These are phyloP conservation scores for Suillus occidentalis DNA, from an alignment of 768 basidiomycete genomes.

Conservation along the genomic window DNA sequence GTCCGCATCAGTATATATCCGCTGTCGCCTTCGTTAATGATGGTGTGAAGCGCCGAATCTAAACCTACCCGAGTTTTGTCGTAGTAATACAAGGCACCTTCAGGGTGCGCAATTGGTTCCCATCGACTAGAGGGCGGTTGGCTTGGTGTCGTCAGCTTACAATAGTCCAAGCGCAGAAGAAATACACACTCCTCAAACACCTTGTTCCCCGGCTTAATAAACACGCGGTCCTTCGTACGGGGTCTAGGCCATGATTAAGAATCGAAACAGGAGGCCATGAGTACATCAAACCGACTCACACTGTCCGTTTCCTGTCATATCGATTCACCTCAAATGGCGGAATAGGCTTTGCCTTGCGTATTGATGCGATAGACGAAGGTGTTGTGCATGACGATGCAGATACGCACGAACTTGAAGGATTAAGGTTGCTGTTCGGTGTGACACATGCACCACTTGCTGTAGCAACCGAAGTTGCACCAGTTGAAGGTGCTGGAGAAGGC, in stretches of 20 bases:
- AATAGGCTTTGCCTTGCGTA: not conserved
- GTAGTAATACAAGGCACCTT: constrained; percentile 55
- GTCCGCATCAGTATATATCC: constrained; percentile 50
- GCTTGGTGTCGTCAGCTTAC: not conserved
- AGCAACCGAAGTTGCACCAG: not conserved
- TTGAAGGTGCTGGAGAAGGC: not conserved
- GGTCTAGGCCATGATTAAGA: not conserved
- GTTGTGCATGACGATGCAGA: too few species aligned
- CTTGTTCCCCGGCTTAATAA: constrained; percentile 4
- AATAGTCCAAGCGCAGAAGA: not conserved
- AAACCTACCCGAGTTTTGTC: constrained; percentile 37
- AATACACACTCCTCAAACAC: constrained; percentile 5
- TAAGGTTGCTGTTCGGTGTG: not conserved
- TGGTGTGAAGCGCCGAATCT: not conserved
- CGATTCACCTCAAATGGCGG: not conserved
- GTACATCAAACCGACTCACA: not conserved
- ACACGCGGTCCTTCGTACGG: not conserved
- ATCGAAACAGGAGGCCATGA: not conserved
- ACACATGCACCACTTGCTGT: not conserved
- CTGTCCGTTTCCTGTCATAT: constrained; percentile 1
- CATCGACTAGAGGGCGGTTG: constrained; percentile 33
- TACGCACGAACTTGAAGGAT: not conserved
- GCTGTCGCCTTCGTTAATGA: constrained; percentile 24
- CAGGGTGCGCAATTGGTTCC: constrained; percentile 47
- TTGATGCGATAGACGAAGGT: not conserved